Evolutionary conservation across 768 basidiomycete species (phyloP).

Genomic region (Leccinum rimulosum): DNA sequence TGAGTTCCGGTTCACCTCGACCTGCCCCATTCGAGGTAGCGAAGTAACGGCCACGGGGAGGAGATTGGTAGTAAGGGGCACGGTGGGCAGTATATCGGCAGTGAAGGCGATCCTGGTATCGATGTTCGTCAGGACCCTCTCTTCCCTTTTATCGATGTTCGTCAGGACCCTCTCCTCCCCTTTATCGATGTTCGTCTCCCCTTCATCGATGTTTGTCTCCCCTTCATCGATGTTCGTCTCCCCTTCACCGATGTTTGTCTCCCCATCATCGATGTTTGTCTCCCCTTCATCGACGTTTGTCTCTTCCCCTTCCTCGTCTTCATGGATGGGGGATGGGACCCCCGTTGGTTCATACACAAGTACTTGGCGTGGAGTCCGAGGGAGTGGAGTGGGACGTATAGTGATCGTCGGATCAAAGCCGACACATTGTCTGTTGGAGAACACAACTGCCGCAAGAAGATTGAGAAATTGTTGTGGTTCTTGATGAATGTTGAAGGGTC

Average conservation of each 20-base stretch:
- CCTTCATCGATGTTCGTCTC: not conserved
- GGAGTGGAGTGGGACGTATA: not conserved
- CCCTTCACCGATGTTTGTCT: too few species aligned
- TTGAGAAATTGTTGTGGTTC: not conserved
- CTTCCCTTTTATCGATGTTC: too few species aligned
- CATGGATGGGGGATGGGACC: not conserved
- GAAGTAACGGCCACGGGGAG: not conserved
- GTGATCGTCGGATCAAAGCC: not conserved
- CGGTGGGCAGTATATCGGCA: not conserved
- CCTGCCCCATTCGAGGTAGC: not conserved
- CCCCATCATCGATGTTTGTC: not conserved
- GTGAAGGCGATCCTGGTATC: not conserved
- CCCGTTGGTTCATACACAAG: not conserved
- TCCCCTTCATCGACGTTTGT: not conserved
- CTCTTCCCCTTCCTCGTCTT: not conserved
- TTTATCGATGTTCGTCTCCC: too few species aligned
- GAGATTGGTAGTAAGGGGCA: too few species aligned
- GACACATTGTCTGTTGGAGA: not conserved
- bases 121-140: too few species aligned
- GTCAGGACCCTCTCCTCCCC: too few species aligned
- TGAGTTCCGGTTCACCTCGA: not conserved
- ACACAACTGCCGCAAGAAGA: not conserved
- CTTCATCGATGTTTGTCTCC: not conserved
- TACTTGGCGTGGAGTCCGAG: not conserved
- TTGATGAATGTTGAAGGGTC: not conserved